Base-by-base conservation (phyloP, 2,329 filamentous ascomycete genomes). In the Trichophyton mentagrophytes region DNA sequence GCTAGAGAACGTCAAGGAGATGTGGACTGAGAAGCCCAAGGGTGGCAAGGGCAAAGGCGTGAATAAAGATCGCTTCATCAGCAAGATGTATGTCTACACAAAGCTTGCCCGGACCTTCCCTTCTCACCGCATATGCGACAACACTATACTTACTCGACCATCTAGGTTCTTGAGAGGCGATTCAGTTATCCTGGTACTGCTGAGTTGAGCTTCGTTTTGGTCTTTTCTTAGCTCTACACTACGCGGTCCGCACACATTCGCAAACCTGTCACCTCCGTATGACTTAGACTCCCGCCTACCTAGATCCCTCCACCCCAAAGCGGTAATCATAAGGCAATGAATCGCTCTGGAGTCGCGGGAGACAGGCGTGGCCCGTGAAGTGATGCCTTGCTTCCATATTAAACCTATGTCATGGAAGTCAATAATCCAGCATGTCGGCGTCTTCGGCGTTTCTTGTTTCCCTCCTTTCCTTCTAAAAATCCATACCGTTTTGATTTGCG, bases 41-140 rank as follows among this genome's bases (percentile, higher is more conserved):
- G 85, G 88, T 22, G 87, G 86, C 66, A 92, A 92, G 66, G 93
- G 92, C 80, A 91, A 90, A 78, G 91, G 91, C 61, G 89, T 97
- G 64, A 99, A 99, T 79, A 96, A 97, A 84, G 93, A 99, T 76
- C 82, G 93, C 47, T 96, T 96, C 76, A 93, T 97, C 70, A 95
- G 89, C 82, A 96, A 96, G 80, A 92, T 96, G 91, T 91, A 73
- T 67, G 85, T 82, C 27, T 49, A 51, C 44, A 3, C 20, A 53
- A 20, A 5, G 6, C 9, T 15, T 22, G 13, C 4, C 44, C 3
- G 46, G 46, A 30, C 20, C 22, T 51, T 51, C 46, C 22, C 22
- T 57, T 36, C 30, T 33, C 25, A 33, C 15, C 9, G 7, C 22
- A 49, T 27, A 33, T n/a, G 15, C 25, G 46, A 9, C 3, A 5